Evolutionary conservation across 352 stramenopile species (phyloP).

Genomic region (Pythium dissotocum): DNA sequence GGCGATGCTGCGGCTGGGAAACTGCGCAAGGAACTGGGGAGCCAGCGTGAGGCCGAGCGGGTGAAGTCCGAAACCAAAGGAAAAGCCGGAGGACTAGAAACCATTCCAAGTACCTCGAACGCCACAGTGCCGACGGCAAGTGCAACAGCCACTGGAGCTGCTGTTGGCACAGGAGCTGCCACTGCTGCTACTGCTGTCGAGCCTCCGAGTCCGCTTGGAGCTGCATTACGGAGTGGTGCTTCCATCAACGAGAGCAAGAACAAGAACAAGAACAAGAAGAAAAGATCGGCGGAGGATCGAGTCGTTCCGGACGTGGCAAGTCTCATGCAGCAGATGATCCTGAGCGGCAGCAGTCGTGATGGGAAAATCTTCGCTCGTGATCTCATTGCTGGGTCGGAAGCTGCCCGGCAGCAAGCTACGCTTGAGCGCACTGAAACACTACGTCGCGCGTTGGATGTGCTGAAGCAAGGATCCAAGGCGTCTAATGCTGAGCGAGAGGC

Average conservation of each 20-base stretch:
- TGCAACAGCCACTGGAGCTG: not conserved
- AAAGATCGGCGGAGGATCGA: not conserved
- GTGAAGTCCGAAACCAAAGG: no score
- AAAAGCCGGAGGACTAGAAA: not conserved
- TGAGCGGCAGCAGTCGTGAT: not conserved
- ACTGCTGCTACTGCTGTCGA: not conserved
- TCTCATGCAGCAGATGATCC: constrained; percentile 1
- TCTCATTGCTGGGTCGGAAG: not conserved
- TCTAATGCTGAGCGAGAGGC: not conserved
- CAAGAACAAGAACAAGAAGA: constrained; percentile 33
- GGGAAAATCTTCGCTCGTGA: not conserved
- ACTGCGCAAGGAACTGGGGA: not conserved
- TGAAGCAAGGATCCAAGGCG: constrained; percentile 1
- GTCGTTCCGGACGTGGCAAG: not conserved
- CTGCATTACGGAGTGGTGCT: not conserved
- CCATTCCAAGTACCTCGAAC: not conserved
- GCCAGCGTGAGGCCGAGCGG: not conserved
- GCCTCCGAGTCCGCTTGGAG: no score
- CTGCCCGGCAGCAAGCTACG: not conserved
- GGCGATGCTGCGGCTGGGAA: not conserved
- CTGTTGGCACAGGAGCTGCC: not conserved
- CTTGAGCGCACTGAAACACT: constrained; percentile 8
- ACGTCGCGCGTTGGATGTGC: not conserved
- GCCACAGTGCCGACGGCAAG: not conserved
- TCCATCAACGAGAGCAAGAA: constrained; percentile 22